phyloP scores from a whole-genome alignment of 2,329 filamentous ascomycete species.

The Ploettnerulaceae sp. region DNA sequence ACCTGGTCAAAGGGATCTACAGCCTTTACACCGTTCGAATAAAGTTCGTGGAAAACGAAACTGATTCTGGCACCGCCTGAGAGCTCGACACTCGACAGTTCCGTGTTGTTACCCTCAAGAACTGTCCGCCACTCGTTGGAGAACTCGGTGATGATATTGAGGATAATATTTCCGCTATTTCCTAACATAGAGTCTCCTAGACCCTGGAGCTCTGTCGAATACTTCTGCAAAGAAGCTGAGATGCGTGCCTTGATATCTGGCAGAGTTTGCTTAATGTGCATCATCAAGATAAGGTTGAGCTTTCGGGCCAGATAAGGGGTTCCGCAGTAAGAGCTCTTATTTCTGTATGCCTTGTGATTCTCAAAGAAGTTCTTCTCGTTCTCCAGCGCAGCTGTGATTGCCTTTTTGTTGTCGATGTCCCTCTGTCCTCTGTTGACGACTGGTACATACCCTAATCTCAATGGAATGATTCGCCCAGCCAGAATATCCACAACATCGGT shows the following conservation, averaged over 20 bases:
- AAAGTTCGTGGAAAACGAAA: constrained; percentile 98
- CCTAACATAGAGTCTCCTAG: constrained; percentile 93
- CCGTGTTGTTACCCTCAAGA: constrained; percentile 92
- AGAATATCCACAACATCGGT: constrained; percentile 98
- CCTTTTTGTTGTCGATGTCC: constrained; percentile 97
- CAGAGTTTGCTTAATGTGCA: constrained; percentile 99
- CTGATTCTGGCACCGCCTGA: constrained; percentile 97
- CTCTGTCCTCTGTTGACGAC: constrained; percentile 97
- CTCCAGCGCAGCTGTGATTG: constrained; percentile 85
- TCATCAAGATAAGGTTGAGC: constrained; percentile 98
- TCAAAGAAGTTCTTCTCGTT: constrained; percentile 97
- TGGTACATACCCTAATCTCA: constrained; percentile 91
- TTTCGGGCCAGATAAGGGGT: constrained; percentile 96
- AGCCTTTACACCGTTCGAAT: constrained; percentile 95
- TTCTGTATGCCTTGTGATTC: constrained; percentile 95
- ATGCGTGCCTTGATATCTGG: constrained; percentile 98
- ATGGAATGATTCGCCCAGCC: constrained; percentile 91
- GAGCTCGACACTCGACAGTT: constrained; percentile 88
- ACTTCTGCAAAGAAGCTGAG: constrained; percentile 89
- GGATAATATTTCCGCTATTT: constrained; percentile 91
- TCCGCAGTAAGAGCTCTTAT: constrained; percentile 98
- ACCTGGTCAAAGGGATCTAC: constrained; percentile 96
- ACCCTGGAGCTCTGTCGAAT: constrained; percentile 71
- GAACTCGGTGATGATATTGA: constrained; percentile 99
- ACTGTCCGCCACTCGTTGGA: constrained; percentile 96